These are phyloP conservation scores for Penicillium manginii DNA, from an alignment of 495 filamentous ascomycete genomes.

Conservation along the genomic window DNA sequence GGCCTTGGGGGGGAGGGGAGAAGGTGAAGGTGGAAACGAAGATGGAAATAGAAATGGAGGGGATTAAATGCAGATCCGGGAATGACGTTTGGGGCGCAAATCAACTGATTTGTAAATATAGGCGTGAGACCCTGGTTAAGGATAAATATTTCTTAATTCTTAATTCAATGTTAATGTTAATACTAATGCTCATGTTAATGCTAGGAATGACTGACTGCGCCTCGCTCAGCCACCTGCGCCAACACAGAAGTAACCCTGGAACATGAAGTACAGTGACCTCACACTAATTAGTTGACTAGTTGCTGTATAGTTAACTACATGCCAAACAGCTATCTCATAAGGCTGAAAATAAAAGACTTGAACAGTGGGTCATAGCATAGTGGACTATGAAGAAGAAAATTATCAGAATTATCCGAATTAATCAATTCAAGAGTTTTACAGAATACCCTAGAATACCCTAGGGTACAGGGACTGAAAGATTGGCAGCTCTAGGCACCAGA, in stretches of 20 bases:
- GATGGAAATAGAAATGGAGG: constrained; percentile 10
- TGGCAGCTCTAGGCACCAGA: constrained; percentile 15
- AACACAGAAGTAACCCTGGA: not conserved
- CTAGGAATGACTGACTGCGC: not conserved
- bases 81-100: constrained; percentile 31
- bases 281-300: too few species aligned
- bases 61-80: constrained; percentile 26
- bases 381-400: too few species aligned
- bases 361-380: not conserved
- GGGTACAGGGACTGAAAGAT: too few species aligned
- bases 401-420: too few species aligned
- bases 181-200: too few species aligned
- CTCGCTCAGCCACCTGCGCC: constrained; percentile 9
- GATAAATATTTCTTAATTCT: not conserved
- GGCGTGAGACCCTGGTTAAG: not conserved
- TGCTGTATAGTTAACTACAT: too few species aligned
- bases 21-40: constrained; percentile 7
- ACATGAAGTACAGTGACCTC: not conserved
- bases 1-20: not conserved
- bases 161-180: too few species aligned
- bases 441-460: too few species aligned
- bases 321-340: not conserved
- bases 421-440: not conserved
- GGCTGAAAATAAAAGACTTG: not conserved
- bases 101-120: constrained; percentile 28